These are phyloP conservation scores for Allomyces arbusculus DNA, from an alignment of 192 early-diverging fungal species.

Conservation along the genomic window DNA sequence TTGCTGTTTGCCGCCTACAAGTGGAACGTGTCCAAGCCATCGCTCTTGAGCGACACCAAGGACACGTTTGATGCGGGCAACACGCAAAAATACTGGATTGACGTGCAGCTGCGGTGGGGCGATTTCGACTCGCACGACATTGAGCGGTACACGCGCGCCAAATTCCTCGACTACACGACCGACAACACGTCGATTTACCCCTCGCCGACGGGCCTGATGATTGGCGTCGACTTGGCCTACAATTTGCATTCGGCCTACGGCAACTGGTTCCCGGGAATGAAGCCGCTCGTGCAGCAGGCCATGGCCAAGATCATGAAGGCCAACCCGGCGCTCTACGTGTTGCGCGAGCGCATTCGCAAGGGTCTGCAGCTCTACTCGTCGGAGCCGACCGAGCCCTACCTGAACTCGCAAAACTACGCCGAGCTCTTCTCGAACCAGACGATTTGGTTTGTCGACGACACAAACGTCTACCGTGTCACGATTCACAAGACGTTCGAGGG, in stretches of 20 bases:
- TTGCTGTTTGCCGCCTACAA: slow-evolving; percentile 91
- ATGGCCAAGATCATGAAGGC: slow-evolving; percentile 99
- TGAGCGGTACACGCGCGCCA: slow-evolving; percentile 92
- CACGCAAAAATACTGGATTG: slow-evolving; percentile 94
- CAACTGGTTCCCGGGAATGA: slow-evolving; percentile 98
- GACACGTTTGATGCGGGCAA: slow-evolving; percentile 94
- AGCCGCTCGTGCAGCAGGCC: slow-evolving; percentile 88
- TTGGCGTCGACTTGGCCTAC: slow-evolving; percentile 95
- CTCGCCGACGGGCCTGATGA: slow-evolving; percentile 90
- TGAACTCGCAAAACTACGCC: slow-evolving; percentile 83
- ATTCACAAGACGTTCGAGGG: slow-evolving; percentile 99
- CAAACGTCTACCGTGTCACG: slow-evolving; percentile 97
- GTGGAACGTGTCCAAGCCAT: slow-evolving; percentile 92
- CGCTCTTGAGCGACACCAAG: slow-evolving; percentile 73
- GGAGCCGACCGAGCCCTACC: slow-evolving; percentile 93
- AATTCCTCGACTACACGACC: slow-evolving; percentile 94
- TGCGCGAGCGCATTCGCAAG: slow-evolving; percentile 96
- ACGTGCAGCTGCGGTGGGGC: slow-evolving; percentile 94
- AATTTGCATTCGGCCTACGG: slow-evolving; percentile 85
- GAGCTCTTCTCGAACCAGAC: slow-evolving; percentile 96
- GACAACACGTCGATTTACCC: slow-evolving; percentile 99
- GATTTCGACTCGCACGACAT: slow-evolving; percentile 99
- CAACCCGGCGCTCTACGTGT: slow-evolving; percentile 89
- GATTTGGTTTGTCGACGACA: slow-evolving; percentile 99
- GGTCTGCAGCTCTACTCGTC: slow-evolving; percentile 95